Evolutionary conservation across 768 basidiomycete species (phyloP).

Genomic region (Multifurca ochricompacta): DNA sequence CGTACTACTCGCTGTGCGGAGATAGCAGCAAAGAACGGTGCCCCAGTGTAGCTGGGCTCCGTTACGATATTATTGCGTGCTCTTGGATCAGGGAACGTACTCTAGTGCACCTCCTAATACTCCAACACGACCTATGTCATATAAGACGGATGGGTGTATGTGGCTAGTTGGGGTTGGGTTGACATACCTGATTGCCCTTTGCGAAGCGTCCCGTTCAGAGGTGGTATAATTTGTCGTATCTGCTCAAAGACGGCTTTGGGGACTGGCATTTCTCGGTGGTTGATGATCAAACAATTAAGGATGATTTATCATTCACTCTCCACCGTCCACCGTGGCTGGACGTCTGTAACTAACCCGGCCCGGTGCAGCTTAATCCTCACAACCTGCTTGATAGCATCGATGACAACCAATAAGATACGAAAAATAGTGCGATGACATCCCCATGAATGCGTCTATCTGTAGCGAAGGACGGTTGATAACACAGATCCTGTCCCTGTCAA

Average conservation of each 20-base stretch:
- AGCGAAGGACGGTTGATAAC: not conserved
- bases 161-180: not conserved
- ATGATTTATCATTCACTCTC: not conserved
- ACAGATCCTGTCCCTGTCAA: not conserved
- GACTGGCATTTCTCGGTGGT: conserved; percentile 43
- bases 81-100: conserved; percentile 39
- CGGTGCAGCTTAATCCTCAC: not conserved
- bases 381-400: not conserved
- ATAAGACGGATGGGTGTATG: not conserved
- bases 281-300: no score
- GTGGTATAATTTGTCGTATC: conserved; percentile 80
- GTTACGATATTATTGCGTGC: not conserved
- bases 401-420: conserved; percentile 4
- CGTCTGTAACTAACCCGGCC: not conserved
- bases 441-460: conserved; percentile 1
- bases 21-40: conserved; percentile 93
- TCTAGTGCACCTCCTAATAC: conserved; percentile 92
- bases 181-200: conserved; percentile 87
- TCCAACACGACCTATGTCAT: conserved; percentile 66
- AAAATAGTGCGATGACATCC: conserved; percentile 1
- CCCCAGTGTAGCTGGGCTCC: conserved; percentile 77
- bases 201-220: conserved; percentile 79
- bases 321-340: not conserved
- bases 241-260: conserved; percentile 57
- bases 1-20: conserved; percentile 78